Base-by-base conservation (phyloP, 805 yeast species). In the Diddensiella caesifluorescens region DNA sequence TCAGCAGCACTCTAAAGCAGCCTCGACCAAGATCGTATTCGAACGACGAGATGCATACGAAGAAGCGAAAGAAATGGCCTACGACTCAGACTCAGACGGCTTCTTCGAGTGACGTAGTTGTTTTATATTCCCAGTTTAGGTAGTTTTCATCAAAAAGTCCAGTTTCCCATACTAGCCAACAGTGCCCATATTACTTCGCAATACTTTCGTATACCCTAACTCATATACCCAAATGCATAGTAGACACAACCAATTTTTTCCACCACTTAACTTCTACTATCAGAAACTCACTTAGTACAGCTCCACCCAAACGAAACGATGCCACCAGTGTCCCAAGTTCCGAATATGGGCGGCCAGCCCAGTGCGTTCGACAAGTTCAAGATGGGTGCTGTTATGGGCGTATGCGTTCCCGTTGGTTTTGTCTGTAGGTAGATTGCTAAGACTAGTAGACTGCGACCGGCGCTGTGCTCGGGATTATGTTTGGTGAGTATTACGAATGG, bases 331-430 rank as follows among this genome's bases (percentile, higher is more conserved):
- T 56, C 46, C 28, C 51, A 40, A 31, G 38, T 53, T 27, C 51
- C 50, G 28, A 49, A 46, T 22, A 39, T 25, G 39, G 55, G 42
- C 38, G 57, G 53, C 39, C 49, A 60, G 52, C 95, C 94, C 44
- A 83, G 96, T 37, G 79, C 83, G 65, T 87, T 89, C 69, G 96
- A 92, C 43, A 92, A 92, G 69, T 85, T 92, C 77, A 92, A 92
- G 69, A 92, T 92, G 97, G 99, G 99, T 42, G 81, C 88, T 47
- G 69, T 90, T 70, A 92, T 92, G 97, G 99, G 99, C 49, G 79
- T 69, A 67, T 44, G 75, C 63, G 48, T 42, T 6, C 15, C 15
- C 15, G 6, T 29, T 7, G 15, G 32, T 22, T 22, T 33, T 33
- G 30, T 19, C 22, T 9, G 37, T 7, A 4, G 31, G 26, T 7